Evolutionary conservation across 2,329 filamentous ascomycete species (phyloP).

Genomic region (Fusarium solani-melongenae): DNA sequence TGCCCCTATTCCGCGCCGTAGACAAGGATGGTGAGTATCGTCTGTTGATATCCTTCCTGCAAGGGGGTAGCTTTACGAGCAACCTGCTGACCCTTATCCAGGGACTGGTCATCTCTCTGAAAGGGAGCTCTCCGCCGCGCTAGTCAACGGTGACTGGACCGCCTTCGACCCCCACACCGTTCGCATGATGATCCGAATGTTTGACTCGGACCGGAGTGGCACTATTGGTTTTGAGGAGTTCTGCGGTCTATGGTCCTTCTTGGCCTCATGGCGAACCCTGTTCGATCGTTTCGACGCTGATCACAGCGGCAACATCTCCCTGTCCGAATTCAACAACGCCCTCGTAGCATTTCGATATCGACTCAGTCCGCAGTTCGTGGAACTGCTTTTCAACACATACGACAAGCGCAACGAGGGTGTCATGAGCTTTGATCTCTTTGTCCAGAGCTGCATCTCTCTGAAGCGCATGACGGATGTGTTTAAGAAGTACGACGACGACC

Average conservation of each 20-base stretch:
- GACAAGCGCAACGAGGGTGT: conserved; percentile 78
- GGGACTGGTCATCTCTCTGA: conserved; percentile 87
- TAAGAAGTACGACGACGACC: conserved; percentile 97
- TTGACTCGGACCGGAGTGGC: conserved; percentile 89
- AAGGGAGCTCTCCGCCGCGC: conserved; percentile 84
- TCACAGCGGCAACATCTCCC: conserved; percentile 84
- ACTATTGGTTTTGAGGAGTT: conserved; percentile 97
- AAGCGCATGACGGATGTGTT: conserved; percentile 99
- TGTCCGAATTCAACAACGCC: conserved; percentile 89
- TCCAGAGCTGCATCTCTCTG: conserved; percentile 95
- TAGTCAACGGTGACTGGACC: conserved; percentile 97
- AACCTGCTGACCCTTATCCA: conserved; percentile 43
- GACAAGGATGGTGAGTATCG: conserved; percentile 79
- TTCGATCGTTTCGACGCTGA: conserved; percentile 97
- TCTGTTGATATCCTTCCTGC: not conserved
- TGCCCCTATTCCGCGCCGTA: conserved; percentile 89
- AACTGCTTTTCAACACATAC: conserved; percentile 87
- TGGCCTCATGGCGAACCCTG: conserved; percentile 91
- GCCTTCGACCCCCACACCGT: conserved; percentile 94
- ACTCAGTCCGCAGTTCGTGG: conserved; percentile 84
- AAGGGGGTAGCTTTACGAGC: not conserved
- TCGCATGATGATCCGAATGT: conserved; percentile 99
- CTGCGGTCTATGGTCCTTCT: conserved; percentile 94
- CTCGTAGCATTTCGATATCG: conserved; percentile 94
- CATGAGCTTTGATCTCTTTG: conserved; percentile 95